These are phyloP conservation scores for Neonectria neomacrospora DNA, from an alignment of 2,329 filamentous ascomycete species.

Conservation along the genomic window DNA sequence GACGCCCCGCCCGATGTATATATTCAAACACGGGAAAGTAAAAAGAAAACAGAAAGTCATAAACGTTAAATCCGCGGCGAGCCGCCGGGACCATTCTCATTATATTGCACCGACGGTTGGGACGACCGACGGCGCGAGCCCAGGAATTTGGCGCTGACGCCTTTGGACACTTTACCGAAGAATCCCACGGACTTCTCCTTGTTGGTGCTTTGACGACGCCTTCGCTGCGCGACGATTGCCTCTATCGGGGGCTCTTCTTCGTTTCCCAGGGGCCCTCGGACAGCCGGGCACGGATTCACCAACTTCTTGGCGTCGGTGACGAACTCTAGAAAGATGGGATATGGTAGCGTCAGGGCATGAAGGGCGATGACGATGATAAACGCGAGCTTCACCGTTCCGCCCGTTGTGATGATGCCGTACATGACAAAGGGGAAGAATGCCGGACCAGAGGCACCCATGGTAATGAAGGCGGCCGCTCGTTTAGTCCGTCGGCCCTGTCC, in stretches of 20 bases:
- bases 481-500: slow-evolving; percentile 86
- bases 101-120: slow-evolving; percentile 47
- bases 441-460: slow-evolving; percentile 79
- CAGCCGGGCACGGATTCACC: slow-evolving; percentile 50
- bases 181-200: slow-evolving; percentile 38
- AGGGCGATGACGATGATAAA: slow-evolving; percentile 71
- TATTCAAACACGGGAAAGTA: slow-evolving; percentile 26
- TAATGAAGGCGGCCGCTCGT: slow-evolving; percentile 79
- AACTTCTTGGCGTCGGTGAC: slow-evolving; percentile 59
- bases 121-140: slow-evolving; percentile 46
- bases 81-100: slow-evolving; percentile 39
- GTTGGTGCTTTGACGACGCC: slow-evolving; percentile 28
- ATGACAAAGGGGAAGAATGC: slow-evolving; percentile 80
- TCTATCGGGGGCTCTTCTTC: slow-evolving; percentile 40
- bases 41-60: slow-evolving; percentile 25
- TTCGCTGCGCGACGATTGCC: slow-evolving; percentile 25
- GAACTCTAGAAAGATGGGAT: slow-evolving; percentile 61
- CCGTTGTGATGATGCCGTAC: slow-evolving; percentile 71
- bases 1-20: slow-evolving; percentile 37
- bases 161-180: slow-evolving; percentile 41
- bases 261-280: slow-evolving; percentile 33
- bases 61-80: slow-evolving; percentile 34
- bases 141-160: slow-evolving; percentile 42
- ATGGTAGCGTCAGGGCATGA: slow-evolving; percentile 58
- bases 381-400: slow-evolving; percentile 70